Base-by-base conservation (phyloP, 345 rosid genomes). In the Moricandia arvensis region DNA sequence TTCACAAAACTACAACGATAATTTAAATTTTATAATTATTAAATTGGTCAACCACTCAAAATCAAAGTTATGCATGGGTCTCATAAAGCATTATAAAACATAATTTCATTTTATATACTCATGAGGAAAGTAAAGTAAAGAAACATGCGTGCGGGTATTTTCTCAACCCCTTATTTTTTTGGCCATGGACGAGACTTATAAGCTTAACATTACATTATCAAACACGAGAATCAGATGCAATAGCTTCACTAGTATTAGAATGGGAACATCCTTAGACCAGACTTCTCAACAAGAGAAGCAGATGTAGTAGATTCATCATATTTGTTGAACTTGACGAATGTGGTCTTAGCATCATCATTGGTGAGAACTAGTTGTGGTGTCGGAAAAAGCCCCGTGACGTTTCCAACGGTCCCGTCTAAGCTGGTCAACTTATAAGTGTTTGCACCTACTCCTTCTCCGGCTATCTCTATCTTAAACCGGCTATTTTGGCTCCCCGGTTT, bases 161-260 rank as follows among this genome's bases (percentile, higher is more conserved):
- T 65, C 64, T 64, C 77, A 74, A 74, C 59, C 71, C 77, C 8
- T 57, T 74, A 74, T 57, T 38, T n/a, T n/a, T 72, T 54, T 18
- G 59, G 30, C 59, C 59, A 18, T 13, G 71, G 78, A 74, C 17
- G 13, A 54, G 26, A 21, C 59, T 43, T 18, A n/a, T n/a, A 74
- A 17, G 78, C 34, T 21, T 45, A 47, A 9, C 27, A 33, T 45
- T 38, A n/a, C n/a, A n/a, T n/a, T n/a, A n/a, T n/a, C n/a, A n/a
- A n/a, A n/a, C n/a, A n/a, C n/a, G n/a, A n/a, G n/a, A n/a, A n/a
- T n/a, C n/a, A n/a, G n/a, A n/a, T n/a, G n/a, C n/a, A n/a, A n/a
- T n/a, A n/a, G n/a, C n/a, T n/a, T n/a, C n/a, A n/a, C 6, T n/a
- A n/a, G n/a, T 67, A 67, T 35, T 59, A 59, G 61, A 45, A 75